Percentiles rank a stretch among this genome's conserved stretches.
phyloP scores from a whole-genome alignment of 2,329 filamentous ascomycete species.

The Podosphaera aphanis region DNA sequence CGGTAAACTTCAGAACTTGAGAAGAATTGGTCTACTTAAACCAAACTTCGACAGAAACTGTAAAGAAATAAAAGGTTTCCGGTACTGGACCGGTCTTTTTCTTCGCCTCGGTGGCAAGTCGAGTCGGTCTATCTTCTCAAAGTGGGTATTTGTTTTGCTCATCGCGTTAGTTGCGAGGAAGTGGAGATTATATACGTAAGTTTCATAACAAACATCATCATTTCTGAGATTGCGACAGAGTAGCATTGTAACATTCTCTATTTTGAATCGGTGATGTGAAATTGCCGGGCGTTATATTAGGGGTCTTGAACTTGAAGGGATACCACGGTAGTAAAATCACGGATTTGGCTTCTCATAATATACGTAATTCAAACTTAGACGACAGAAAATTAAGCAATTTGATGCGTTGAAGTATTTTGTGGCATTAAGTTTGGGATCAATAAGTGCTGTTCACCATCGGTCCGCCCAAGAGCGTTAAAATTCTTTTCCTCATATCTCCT shows the following conservation, averaged over 20 bases:
- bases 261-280: not conserved
- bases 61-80: constrained; percentile 24
- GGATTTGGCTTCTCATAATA: not conserved
- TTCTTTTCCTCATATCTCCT: constrained; percentile 19
- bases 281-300: not conserved
- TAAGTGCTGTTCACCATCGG: not conserved
- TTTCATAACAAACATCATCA: not conserved
- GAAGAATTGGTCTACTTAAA: constrained; percentile 21
- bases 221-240: not conserved
- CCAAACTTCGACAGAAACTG: constrained; percentile 41
- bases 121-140: constrained; percentile 6
- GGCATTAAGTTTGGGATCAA: too few species aligned
- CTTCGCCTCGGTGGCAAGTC: constrained; percentile 27
- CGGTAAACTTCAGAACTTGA: constrained; percentile 20
- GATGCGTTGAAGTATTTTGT: too few species aligned
- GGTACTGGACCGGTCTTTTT: constrained; percentile 30
- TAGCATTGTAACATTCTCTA: not conserved
- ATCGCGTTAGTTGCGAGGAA: constrained; percentile 6
- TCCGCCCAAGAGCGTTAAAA: constrained; percentile 12
- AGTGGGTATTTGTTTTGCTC: constrained; percentile 7
- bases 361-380: not conserved
- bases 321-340: not conserved
- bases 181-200: not conserved
- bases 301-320: not conserved
- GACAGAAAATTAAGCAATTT: too few species aligned